Conservation (phyloP, 495 filamentous ascomycete genomes). For the Melanomma pulvis-pyrius region DNA sequence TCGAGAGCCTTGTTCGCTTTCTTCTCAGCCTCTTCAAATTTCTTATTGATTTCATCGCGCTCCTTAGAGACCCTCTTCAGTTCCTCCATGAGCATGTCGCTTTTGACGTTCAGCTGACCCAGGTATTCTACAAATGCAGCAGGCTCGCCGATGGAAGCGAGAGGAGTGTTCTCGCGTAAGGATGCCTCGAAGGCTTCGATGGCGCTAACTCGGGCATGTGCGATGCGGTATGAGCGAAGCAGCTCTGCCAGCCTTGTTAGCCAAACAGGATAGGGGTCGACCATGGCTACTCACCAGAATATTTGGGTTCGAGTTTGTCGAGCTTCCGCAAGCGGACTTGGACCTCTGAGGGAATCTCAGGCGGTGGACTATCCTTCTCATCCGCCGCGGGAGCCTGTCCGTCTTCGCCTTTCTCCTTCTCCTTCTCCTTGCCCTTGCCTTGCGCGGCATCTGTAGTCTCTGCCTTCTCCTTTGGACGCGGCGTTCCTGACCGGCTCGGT, state of each 20-base stretch:
- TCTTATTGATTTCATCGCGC: conserved; percentile 77
- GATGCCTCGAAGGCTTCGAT: conserved; percentile 93
- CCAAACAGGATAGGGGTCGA: background rate
- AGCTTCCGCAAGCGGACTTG: conserved; percentile 71
- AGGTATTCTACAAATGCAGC: conserved; percentile 88
- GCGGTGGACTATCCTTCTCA: conserved; percentile 38
- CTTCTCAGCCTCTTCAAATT: conserved; percentile 69
- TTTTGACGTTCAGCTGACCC: conserved; percentile 81
- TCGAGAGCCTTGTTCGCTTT: conserved; percentile 60
- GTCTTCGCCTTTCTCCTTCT: conserved; percentile 32
- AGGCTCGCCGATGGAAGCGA: conserved; percentile 84
- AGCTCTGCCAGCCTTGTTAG: conserved; percentile 61
- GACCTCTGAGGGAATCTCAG: conserved; percentile 76
- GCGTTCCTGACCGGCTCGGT: conserved; percentile 59
- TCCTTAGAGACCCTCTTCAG: conserved; percentile 84
- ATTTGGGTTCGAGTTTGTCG: conserved; percentile 83
- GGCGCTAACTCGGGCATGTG: conserved; percentile 77
- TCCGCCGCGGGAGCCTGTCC: conserved; percentile 37
- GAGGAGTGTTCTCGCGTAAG: conserved; percentile 85
- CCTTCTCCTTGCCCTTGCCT: conserved; percentile 37
- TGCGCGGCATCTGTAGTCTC: conserved; percentile 3
- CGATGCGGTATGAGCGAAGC: conserved; percentile 84
- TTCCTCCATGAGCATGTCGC: conserved; percentile 89
- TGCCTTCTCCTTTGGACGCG: conserved; percentile 42
- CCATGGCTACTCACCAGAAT: conserved; percentile 64